A percentile compares a stretch with the other conserved stretches of the same genome.
Evolutionary conservation across 2,329 filamentous ascomycete genomes (phyloP).

Genomic region (Rachicladosporium sp.): DNA sequence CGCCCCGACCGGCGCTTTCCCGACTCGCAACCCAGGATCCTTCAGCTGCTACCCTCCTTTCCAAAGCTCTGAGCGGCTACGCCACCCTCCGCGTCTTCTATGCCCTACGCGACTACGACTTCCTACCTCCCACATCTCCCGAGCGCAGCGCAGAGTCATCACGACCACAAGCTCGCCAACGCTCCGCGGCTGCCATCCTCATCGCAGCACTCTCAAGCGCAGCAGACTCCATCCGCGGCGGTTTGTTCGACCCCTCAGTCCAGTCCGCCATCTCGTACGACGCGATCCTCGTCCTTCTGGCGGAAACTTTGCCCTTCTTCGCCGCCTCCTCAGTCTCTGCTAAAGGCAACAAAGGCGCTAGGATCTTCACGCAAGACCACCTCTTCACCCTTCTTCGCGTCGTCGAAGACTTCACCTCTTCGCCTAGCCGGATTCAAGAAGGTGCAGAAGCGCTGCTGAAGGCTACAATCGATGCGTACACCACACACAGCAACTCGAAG

Average conservation of each 20-base stretch:
- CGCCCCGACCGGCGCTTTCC: conserved; percentile 59
- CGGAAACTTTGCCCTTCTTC: conserved; percentile 70
- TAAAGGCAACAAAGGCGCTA: conserved; percentile 28
- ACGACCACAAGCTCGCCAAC: conserved; percentile 48
- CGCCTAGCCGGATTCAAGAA: conserved; percentile 15
- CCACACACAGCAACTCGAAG: not conserved
- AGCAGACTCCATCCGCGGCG: conserved; percentile 81
- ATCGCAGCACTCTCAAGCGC: conserved; percentile 73
- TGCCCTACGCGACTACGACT: conserved; percentile 63
- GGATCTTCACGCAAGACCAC: conserved; percentile 17
- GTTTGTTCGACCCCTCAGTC: conserved; percentile 68
- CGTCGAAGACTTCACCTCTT: conserved; percentile 19
- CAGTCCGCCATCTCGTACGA: conserved; percentile 82
- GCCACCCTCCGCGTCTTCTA: conserved; percentile 85
- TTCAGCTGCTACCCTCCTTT: conserved; percentile 71
- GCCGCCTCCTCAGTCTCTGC: too few relatives aligned
- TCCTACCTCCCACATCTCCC: conserved; percentile 17
- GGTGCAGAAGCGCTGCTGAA: conserved; percentile 17
- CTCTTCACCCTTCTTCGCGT: conserved; percentile 16
- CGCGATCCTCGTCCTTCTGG: conserved; percentile 69
- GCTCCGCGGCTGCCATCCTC: conserved; percentile 60
- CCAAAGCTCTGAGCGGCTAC: conserved; percentile 80
- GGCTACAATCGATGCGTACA: conserved; percentile 14
- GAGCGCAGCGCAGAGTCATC: conserved; percentile 29
- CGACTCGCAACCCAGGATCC: conserved; percentile 61